A percentile compares a stretch with the other conserved stretches of the same genome.
These are phyloP conservation scores for Trifolium dubium DNA, from an alignment of 306 rosid species.

Conservation along the genomic window DNA sequence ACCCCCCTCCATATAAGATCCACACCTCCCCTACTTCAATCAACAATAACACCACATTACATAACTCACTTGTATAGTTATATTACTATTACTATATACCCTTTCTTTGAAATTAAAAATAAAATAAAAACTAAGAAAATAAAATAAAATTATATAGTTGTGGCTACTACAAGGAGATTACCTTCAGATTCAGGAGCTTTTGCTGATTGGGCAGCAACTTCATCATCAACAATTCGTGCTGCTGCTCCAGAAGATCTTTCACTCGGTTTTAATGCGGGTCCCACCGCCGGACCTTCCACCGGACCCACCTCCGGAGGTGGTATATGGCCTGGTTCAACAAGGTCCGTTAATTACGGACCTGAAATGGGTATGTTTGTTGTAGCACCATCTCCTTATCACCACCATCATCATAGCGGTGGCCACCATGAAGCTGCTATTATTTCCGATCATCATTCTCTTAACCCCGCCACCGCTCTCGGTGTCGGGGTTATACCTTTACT, in stretches of 20 bases:
- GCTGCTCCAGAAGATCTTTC: constrained; percentile 74
- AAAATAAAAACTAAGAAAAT: neutral
- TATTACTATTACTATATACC: no score
- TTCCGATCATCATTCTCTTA: constrained; percentile 60
- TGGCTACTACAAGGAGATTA: constrained; percentile 98
- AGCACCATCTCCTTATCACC: constrained; percentile 59
- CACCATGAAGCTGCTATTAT: constrained; percentile 19
- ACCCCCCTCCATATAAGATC: constrained; percentile 15
- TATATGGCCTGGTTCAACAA: neutral
- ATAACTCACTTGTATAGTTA: no score
- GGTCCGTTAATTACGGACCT: constrained; percentile 60
- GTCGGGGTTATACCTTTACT: constrained; percentile 85
- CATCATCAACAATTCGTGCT: constrained; percentile 49
- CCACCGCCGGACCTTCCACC: constrained; percentile 50
- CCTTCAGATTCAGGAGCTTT: constrained; percentile 95
- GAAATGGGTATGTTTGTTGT: constrained; percentile 82
- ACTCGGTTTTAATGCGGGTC: constrained; percentile 90
- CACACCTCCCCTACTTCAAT: neutral
- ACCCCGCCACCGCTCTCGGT: constrained; percentile 84
- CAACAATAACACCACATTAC: neutral
- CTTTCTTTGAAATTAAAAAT: no score
- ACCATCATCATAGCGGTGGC: constrained; percentile 40
- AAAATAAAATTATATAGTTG: constrained; percentile 43
- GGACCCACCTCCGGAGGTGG: constrained; percentile 51
- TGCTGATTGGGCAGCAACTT: constrained; percentile 83